Percentiles rank a stretch among this genome's conserved stretches.
phyloP scores from a whole-genome alignment of 805 yeast genomes.

The Kuraishia cidri region DNA sequence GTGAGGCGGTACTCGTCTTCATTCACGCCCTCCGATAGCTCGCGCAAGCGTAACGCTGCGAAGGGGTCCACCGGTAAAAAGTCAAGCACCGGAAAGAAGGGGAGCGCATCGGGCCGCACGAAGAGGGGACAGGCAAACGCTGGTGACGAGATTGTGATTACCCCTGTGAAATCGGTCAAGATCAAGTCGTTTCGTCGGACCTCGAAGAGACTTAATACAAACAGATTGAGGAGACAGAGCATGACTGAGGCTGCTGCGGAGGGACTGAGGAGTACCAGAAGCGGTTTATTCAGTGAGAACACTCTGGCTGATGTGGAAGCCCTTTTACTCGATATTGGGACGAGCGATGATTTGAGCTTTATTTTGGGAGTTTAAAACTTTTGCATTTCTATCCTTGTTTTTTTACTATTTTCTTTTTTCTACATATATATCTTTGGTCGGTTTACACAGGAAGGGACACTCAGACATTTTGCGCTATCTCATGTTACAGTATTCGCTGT shows the following conservation, averaged over 20 bases:
- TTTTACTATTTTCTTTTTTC: no score
- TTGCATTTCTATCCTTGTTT: no score
- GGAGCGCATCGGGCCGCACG: neutral
- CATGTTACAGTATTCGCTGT: no score
- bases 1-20: conserved; percentile 4
- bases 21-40: neutral
- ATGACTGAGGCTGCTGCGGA: conserved; percentile 70
- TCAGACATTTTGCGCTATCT: no score
- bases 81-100: neutral
- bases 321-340: conserved; percentile 42
- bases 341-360: conserved; percentile 27
- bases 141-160: conserved; percentile 11
- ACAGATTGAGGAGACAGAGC: conserved; percentile 51
- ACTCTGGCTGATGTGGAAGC: conserved; percentile 72
- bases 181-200: conserved; percentile 2
- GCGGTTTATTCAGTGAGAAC: conserved; percentile 70
- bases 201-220: conserved; percentile 9
- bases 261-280: conserved; percentile 65
- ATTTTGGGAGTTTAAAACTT: conserved; percentile 8
- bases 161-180: conserved; percentile 7
- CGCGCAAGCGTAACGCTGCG: conserved; percentile 4
- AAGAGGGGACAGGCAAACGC: neutral
- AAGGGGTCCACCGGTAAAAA: conserved; percentile 20
- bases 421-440: no score
- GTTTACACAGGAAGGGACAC: no score